Conservation (phyloP, 2,329 filamentous ascomycete species). For the Metarhizium humberi region DNA sequence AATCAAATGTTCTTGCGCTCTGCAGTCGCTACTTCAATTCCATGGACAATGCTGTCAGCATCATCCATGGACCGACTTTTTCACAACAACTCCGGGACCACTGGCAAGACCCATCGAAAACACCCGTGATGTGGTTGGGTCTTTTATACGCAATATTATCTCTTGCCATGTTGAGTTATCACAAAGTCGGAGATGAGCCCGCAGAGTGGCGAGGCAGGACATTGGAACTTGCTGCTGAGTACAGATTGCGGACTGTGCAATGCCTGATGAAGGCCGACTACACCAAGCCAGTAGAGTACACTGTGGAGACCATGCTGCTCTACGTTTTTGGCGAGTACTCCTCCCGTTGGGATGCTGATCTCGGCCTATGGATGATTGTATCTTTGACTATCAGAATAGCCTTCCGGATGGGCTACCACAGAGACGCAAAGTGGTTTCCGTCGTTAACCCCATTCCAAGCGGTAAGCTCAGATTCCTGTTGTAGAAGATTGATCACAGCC, state of each 20-base stretch:
- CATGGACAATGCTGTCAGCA: constrained; percentile 58
- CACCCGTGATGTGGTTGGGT: constrained; percentile 69
- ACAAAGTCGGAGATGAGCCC: constrained; percentile 71
- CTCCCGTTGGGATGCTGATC: constrained; percentile 63
- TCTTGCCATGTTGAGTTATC: constrained; percentile 69
- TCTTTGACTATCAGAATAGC: constrained; percentile 47
- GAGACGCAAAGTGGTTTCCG: constrained; percentile 67
- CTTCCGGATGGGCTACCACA: constrained; percentile 67
- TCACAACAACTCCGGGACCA: constrained; percentile 57
- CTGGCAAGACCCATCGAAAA: constrained; percentile 65
- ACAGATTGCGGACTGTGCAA: constrained; percentile 65
- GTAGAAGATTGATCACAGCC: background rate
- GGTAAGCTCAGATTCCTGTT: constrained; percentile 27
- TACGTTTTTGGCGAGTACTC: constrained; percentile 71
- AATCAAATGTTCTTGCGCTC: constrained; percentile 73
- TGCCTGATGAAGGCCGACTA: constrained; percentile 70
- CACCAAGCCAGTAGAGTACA: constrained; percentile 63
- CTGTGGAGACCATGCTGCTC: constrained; percentile 68
- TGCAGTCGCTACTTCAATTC: constrained; percentile 89
- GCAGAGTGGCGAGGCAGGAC: constrained; percentile 64
- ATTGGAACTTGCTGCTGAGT: constrained; percentile 52
- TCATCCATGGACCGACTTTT: constrained; percentile 79
- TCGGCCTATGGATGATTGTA: constrained; percentile 52
- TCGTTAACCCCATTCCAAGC: constrained; percentile 64
- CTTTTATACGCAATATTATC: constrained; percentile 69